Evolutionary conservation across 768 basidiomycete species (phyloP).

Genomic region (Leccinum ochraceum): DNA sequence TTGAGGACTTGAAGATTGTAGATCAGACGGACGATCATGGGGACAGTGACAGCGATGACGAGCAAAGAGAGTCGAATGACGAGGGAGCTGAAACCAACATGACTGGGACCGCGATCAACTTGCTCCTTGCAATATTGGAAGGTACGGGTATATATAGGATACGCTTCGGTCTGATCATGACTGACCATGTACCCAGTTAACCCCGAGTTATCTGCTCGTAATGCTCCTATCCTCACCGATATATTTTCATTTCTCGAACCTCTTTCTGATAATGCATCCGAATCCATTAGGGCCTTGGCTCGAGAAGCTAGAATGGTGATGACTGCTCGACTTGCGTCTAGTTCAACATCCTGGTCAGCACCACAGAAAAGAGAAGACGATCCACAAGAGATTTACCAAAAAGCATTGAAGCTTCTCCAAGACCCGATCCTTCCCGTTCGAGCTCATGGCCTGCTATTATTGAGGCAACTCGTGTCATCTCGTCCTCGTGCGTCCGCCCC

Average conservation of each 20-base stretch:
- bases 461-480: slow-evolving; percentile 71
- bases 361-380: slow-evolving; percentile 24
- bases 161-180: neutral
- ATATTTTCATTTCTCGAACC: slow-evolving; percentile 68
- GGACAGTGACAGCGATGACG: slow-evolving; percentile 61
- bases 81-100: slow-evolving; percentile 60
- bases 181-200: slow-evolving; percentile 39
- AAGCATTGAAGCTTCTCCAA: slow-evolving; percentile 83
- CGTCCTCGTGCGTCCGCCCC: slow-evolving; percentile 16
- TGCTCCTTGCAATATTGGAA: slow-evolving; percentile 85
- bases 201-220: slow-evolving; percentile 58
- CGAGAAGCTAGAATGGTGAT: slow-evolving; percentile 84
- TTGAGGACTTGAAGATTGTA: slow-evolving; percentile 41
- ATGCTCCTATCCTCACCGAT: slow-evolving; percentile 64
- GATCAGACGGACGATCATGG: slow-evolving; percentile 38
- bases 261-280: slow-evolving; percentile 48
- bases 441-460: slow-evolving; percentile 84
- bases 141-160: slow-evolving; percentile 44
- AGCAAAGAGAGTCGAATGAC: slow-evolving; percentile 39
- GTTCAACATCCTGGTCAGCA: slow-evolving; percentile 39
- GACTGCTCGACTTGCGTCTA: slow-evolving; percentile 73
- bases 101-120: slow-evolving; percentile 72
- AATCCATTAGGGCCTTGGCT: slow-evolving; percentile 56
- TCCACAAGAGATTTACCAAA: slow-evolving; percentile 74
- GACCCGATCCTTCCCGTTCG: slow-evolving; percentile 93